These are phyloP conservation scores for Syncephalis fuscata DNA, from an alignment of 371 early-diverging fungal species.

Conservation along the genomic window DNA sequence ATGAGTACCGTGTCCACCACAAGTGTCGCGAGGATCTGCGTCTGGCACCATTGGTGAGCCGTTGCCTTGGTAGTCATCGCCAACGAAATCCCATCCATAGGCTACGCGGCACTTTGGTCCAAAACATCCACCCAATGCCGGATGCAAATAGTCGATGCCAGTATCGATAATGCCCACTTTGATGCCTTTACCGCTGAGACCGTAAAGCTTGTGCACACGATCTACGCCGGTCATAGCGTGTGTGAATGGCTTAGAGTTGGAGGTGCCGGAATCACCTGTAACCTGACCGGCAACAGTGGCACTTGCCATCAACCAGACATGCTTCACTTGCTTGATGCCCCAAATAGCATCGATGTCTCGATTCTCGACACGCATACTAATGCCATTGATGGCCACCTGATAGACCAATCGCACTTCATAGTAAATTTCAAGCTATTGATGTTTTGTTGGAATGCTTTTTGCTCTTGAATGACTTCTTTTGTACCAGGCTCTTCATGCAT, in stretches of 20 bases:
- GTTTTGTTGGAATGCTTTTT: too few relatives aligned
- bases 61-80: slow-evolving; percentile 9
- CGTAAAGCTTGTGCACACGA: slow-evolving; percentile 19
- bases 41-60: slow-evolving; percentile 15
- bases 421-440: too few relatives aligned
- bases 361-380: too few relatives aligned
- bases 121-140: slow-evolving; percentile 29
- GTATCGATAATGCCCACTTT: slow-evolving; percentile 53
- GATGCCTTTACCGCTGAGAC: slow-evolving; percentile 36
- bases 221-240: slow-evolving; percentile 45
- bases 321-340: background rate
- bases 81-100: slow-evolving; percentile 24
- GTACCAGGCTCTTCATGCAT: too few relatives aligned
- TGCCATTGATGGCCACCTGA: too few relatives aligned
- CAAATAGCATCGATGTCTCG: background rate
- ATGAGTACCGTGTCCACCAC: slow-evolving; percentile 34
- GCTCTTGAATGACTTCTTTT: too few relatives aligned
- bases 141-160: slow-evolving; percentile 36
- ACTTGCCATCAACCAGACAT: background rate
- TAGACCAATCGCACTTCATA: too few relatives aligned
- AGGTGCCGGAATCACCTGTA: background rate
- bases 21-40: slow-evolving; percentile 28
- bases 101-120: slow-evolving; percentile 17
- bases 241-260: slow-evolving; percentile 1
- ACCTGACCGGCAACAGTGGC: background rate